Base-by-base conservation (phyloP, 805 yeast species). In the Wickerhamomyces tratensis region DNA sequence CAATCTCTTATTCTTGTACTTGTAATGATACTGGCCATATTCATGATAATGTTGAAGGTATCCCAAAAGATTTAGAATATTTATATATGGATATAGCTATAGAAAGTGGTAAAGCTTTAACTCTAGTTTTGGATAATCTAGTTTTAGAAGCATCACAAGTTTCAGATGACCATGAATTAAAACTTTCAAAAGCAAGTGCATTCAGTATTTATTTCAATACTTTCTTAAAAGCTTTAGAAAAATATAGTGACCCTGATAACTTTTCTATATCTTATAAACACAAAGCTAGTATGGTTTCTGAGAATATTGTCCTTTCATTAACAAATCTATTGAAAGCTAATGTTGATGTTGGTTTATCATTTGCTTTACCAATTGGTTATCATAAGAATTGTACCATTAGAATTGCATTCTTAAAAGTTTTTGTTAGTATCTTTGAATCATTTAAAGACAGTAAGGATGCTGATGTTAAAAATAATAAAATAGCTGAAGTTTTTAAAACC, bases 281-380 rank as follows among this genome's bases (percentile, higher is more conserved):
- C 53, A 80, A 82, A 52, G 64, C 76, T 11, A 67, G 73, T 25
- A 59, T 64, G 8, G 68, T 86, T 30, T 71, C 78, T 15, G 85
- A 81, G 15, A 77, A 79, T 58, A 76, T 81, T 10, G 75, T 86
- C 42, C 63, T 67, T 25, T 77, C 85, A 20, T 65, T 86, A 40
- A 77, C 88, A 3, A 83, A 83, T 49, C 59, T 87, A 41, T 66
- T 87, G 38, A 79, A 76, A 50, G 72, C 86, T 5, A 87, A 87
- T 52, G 77, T 82, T 7, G 87, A 82, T 42, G 79, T 84, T 25
- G 95, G 95, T 7, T 64, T 87, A 51, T 77, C 77, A 41, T 77
- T 76, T 57, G 87, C 89, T 3, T 58, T 86, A 13, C 88, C 93
- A 0, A 71, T 86, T 56, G 93, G 94, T 0, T 85, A 79, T 52